Evolutionary conservation across 345 rosid species (phyloP).

Genomic region (sweet orange (Citrus sinensis)): DVS_A1.0 CM039167.1:16616501-16617000

Average conservation of each 20-base stretch:
- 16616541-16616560: slow-evolving; percentile 14
- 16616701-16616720: slow-evolving; percentile 35
- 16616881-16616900: no score
- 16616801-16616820: neutral
- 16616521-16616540: slow-evolving; percentile 12
- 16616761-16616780: neutral
- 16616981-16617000: neutral
- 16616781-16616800: neutral
- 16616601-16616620: slow-evolving; percentile 40
- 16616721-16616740: slow-evolving; percentile 18
- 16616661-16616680: slow-evolving; percentile 39
- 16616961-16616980: neutral
- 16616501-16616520: neutral
- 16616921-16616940: neutral
- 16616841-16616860: neutral
- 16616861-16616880: neutral
- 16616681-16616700: slow-evolving; percentile 40
- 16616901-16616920: neutral
- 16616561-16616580: slow-evolving; percentile 15
- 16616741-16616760: neutral
- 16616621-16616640: slow-evolving; percentile 85
- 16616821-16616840: neutral
- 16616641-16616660: slow-evolving; percentile 63
- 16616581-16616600: slow-evolving; percentile 15
- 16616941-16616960: neutral